Evolutionary conservation across 768 basidiomycete species (phyloP).

Genomic region (Mycena rosella): DNA sequence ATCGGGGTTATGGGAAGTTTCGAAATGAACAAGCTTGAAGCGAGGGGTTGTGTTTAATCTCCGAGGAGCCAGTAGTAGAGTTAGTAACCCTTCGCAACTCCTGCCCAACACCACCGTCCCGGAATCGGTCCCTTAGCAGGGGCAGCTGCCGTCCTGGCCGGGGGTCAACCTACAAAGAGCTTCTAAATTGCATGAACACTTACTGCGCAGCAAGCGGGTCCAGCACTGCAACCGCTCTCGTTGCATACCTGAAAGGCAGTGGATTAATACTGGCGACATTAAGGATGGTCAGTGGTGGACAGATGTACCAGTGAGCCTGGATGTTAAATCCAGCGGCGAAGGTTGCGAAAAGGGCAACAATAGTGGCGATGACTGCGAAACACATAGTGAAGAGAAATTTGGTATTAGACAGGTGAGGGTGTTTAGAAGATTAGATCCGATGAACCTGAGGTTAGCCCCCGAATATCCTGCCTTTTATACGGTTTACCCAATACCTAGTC

Average conservation of each 20-base stretch:
- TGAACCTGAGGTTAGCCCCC: not conserved
- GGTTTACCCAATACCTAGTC: no score
- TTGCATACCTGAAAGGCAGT: not conserved
- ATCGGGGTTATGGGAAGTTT: no score
- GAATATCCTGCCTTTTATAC: not conserved
- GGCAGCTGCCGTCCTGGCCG: conserved; percentile 5
- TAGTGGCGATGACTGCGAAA: not conserved
- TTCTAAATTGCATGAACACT: not conserved
- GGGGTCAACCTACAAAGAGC: not conserved
- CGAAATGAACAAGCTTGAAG: no score
- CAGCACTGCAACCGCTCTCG: not conserved
- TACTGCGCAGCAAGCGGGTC: conserved; percentile 3
- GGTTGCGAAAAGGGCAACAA: not conserved
- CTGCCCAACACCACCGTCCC: no score
- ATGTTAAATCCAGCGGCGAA: conserved; percentile 6
- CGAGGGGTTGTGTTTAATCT: no score
- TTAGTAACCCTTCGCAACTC: no score
- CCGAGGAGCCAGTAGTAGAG: no score
- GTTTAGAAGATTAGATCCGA: not conserved
- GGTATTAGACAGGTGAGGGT: not conserved
- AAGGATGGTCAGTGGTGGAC: no score
- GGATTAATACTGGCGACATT: no score
- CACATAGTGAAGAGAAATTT: not conserved
- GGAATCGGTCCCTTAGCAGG: not conserved
- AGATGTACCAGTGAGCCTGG: not conserved